Conservation (phyloP, 2,329 filamentous ascomycete genomes). For the Xylariomycetidae sp. region DNA sequence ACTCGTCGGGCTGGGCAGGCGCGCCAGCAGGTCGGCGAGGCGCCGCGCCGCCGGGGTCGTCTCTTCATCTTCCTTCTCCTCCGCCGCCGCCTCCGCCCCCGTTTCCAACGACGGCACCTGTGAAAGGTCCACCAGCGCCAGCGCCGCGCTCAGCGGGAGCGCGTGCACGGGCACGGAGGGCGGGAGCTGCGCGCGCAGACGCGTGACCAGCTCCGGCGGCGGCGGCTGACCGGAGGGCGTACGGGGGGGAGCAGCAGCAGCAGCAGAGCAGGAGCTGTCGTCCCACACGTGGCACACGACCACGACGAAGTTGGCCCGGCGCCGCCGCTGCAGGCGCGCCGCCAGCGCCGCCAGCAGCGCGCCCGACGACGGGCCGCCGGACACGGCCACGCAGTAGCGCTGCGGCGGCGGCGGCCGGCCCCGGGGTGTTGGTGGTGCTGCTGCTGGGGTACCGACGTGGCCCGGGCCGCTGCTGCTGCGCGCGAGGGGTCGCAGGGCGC, state of each 20-base stretch:
- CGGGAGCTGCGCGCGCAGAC: conserved; percentile 47
- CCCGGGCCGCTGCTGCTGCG: no score
- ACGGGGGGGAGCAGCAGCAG: no score
- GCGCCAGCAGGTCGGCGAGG: conserved; percentile 50
- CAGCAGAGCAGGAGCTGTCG: no score
- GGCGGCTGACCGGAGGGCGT: no score
- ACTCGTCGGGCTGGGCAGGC: conserved; percentile 67
- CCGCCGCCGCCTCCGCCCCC: not conserved
- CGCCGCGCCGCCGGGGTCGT: conserved; percentile 6
- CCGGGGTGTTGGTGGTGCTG: conserved; percentile 13
- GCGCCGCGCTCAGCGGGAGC: conserved; percentile 54
- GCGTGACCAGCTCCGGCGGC: conserved; percentile 13
- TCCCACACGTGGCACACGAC: no score
- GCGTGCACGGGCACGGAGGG: conserved; percentile 60
- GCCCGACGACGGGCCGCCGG: conserved; percentile 75
- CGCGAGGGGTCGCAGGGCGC: no score
- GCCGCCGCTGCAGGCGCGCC: conserved; percentile 60
- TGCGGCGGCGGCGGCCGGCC: conserved; percentile 31
- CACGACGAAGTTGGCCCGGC: conserved; percentile 58
- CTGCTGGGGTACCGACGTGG: conserved; percentile 33
- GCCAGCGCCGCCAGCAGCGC: conserved; percentile 71
- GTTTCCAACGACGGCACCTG: conserved; percentile 19
- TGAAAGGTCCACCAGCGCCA: not conserved
- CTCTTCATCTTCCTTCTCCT: conserved; percentile 1
- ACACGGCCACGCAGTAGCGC: conserved; percentile 69